Conservation (phyloP, 2,329 filamentous ascomycete genomes). For the Gnomoniopsis smithogilvyi region DNA sequence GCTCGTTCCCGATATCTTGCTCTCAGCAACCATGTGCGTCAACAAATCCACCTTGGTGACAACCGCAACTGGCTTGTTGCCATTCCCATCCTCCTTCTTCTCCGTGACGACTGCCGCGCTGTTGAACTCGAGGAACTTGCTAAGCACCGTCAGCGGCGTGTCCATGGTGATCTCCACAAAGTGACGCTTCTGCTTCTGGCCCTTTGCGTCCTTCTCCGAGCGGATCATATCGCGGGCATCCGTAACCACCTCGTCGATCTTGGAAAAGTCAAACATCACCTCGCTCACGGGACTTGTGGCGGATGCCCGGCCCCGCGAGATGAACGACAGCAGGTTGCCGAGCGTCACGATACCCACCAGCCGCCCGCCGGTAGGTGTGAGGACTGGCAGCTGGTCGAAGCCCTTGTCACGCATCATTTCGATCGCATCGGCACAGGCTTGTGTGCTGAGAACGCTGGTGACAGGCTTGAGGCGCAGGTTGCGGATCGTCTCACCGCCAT, state of each 20-base stretch:
- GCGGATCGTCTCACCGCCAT: constrained; percentile 74
- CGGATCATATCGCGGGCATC: constrained; percentile 67
- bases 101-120: constrained; percentile 94
- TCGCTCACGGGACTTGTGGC: constrained; percentile 72
- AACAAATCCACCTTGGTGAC: constrained; percentile 96
- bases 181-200: constrained; percentile 59
- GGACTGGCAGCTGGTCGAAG: constrained; percentile 95
- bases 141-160: constrained; percentile 77
- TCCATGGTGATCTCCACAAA: constrained; percentile 95
- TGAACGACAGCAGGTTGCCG: constrained; percentile 88
- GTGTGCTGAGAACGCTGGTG: constrained; percentile 72
- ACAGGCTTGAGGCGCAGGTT: constrained; percentile 89
- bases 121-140: constrained; percentile 97
- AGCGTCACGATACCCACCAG: constrained; percentile 93
- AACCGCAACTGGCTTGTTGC: constrained; percentile 78
- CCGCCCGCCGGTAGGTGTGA: constrained; percentile 62
- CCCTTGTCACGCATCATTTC: constrained; percentile 98
- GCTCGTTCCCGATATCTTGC: constrained; percentile 31
- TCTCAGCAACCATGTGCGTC: constrained; percentile 79
- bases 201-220: constrained; percentile 31
- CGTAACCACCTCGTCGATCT: constrained; percentile 85
- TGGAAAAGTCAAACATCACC: constrained; percentile 96
- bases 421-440: constrained; percentile 79
- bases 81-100: constrained; percentile 51
- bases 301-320: constrained; percentile 77